phyloP scores from a whole-genome alignment of 805 yeast genomes.

The Blastobotrys attinorum region DNA sequence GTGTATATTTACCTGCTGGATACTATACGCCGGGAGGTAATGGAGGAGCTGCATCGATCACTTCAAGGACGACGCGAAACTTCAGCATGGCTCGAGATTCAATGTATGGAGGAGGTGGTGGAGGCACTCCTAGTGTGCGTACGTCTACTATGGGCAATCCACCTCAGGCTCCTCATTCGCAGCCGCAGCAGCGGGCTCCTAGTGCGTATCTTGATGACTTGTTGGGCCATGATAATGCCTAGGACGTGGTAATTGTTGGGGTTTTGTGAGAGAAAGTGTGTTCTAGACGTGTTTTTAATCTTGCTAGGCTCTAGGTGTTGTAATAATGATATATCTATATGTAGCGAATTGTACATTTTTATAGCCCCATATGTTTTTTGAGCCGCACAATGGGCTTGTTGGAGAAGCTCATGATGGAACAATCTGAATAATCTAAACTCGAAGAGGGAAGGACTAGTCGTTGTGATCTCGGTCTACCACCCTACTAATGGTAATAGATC shows the following conservation, averaged over 20 bases:
- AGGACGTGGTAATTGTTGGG: background rate
- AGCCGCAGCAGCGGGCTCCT: constrained; percentile 26
- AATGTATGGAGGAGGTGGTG: constrained; percentile 7
- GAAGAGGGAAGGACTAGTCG: too few species aligned
- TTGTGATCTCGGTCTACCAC: too few species aligned
- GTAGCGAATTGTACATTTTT: too few species aligned
- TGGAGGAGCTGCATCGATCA: constrained; percentile 16
- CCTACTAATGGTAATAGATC: too few species aligned
- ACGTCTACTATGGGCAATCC: background rate
- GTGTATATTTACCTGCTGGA: constrained; percentile 24
- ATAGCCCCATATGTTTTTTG: too few species aligned
- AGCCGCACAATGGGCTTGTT: too few species aligned
- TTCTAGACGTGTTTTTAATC: too few species aligned
- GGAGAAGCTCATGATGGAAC: too few species aligned
- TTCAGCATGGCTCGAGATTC: constrained; percentile 16
- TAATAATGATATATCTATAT: too few species aligned
- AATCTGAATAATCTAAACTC: too few species aligned
- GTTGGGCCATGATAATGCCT: constrained; percentile 19
- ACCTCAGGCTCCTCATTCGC: constrained; percentile 12
- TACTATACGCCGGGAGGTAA: constrained; percentile 20
- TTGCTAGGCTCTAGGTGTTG: background rate
- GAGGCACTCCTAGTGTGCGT: constrained; percentile 6
- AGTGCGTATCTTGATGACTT: constrained; percentile 32
- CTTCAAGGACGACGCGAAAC: constrained; percentile 16
- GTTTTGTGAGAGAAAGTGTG: background rate